phyloP scores from a whole-genome alignment of 192 early-diverging fungal genomes.

The Entomortierella parvispora region DNA sequence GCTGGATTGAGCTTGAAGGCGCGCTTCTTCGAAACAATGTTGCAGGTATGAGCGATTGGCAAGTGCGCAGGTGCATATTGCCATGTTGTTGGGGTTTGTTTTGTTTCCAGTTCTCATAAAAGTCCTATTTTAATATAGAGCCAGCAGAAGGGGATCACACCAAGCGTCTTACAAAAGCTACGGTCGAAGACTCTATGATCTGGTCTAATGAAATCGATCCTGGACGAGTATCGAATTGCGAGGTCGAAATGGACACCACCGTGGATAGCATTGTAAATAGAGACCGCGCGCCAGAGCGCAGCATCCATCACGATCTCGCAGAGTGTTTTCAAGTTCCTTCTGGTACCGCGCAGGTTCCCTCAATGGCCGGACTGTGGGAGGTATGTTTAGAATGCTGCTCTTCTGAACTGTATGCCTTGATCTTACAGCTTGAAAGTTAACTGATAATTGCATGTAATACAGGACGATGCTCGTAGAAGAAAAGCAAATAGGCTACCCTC shows the following conservation, averaged over 20 bases:
- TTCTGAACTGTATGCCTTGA: too few species aligned
- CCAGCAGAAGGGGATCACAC: slow-evolving; percentile 23
- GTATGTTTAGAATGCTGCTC: too few species aligned
- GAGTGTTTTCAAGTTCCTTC: slow-evolving; percentile 41
- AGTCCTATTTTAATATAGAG: too few species aligned
- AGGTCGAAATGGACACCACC: slow-evolving; percentile 80
- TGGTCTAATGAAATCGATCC: slow-evolving; percentile 41
- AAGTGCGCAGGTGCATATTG: too few species aligned
- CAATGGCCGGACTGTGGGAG: slow-evolving; percentile 47
- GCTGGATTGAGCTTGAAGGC: slow-evolving; percentile 72
- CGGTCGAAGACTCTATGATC: slow-evolving; percentile 25
- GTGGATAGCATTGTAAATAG: slow-evolving; percentile 75
- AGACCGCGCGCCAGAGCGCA: slow-evolving; percentile 54
- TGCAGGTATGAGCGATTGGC: slow-evolving; percentile 28
- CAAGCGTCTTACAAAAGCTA: slow-evolving; percentile 16
- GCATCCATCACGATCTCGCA: slow-evolving; percentile 55
- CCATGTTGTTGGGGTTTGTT: too few species aligned
- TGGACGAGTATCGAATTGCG: slow-evolving; percentile 68
- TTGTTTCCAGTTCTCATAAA: too few species aligned
- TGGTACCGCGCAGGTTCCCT: slow-evolving; percentile 39
- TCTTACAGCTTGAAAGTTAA: too few species aligned
- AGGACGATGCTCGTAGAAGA: slow-evolving; percentile 43
- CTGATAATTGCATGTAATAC: too few species aligned
- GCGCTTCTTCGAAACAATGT: slow-evolving; percentile 38
- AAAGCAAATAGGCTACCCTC: slow-evolving; percentile 31